Conservation (phyloP, 306 rosid species). For the Prunus davidiana region DNA sequence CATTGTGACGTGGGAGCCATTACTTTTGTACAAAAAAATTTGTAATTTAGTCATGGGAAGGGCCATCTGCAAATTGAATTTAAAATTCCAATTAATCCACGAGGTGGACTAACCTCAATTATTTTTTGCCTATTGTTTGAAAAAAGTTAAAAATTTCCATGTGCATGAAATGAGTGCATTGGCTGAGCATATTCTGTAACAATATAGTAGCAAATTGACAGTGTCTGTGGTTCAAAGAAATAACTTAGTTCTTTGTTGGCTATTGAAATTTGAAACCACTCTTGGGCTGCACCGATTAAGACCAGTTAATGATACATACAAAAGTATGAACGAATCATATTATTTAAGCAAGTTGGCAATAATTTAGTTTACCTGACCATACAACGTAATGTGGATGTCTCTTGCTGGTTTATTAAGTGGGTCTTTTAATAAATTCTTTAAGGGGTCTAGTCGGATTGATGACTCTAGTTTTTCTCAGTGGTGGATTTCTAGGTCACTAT, state of each 20-base stretch:
- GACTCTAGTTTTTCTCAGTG: too few species aligned
- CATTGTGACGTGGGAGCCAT: neutral
- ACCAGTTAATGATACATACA: too few species aligned
- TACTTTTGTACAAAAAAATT: neutral
- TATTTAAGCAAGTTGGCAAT: too few species aligned
- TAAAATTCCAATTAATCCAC: conserved; percentile 1
- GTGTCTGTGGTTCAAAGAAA: neutral
- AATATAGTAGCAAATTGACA: neutral
- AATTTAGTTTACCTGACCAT: too few species aligned
- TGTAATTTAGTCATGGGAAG: neutral
- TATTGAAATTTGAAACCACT: neutral
- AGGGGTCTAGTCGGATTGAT: too few species aligned
- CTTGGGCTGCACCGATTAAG: neutral
- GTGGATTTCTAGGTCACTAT: too few species aligned
- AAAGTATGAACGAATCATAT: too few species aligned
- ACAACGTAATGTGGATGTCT: too few species aligned
- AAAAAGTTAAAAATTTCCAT: neutral
- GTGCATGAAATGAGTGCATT: neutral
- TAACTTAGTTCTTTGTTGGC: neutral
- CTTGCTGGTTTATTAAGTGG: too few species aligned
- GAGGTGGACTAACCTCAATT: neutral
- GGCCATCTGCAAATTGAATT: neutral
- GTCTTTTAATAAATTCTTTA: too few species aligned
- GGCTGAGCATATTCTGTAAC: neutral
- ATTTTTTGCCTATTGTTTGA: neutral